Evolutionary conservation across 768 basidiomycete species (phyloP), one percentile per base, ranked within the genome.

Genomic region (Mycena pura): DNA sequence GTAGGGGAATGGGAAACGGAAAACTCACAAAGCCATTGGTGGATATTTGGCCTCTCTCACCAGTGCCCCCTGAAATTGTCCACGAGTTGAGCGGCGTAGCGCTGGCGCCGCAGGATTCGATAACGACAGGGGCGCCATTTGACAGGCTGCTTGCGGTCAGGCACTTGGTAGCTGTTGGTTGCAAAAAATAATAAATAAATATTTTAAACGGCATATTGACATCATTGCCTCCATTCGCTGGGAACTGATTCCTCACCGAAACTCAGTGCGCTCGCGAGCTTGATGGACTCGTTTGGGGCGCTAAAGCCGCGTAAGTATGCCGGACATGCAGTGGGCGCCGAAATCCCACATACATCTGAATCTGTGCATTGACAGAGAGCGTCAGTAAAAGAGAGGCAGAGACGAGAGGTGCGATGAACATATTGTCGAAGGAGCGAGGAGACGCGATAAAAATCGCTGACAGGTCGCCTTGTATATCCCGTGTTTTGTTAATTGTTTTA

Each of bases 11-110:
- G 45, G 27, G 45, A 29, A 46, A 46, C 45, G 45, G 45, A 29
- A 46, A 46, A 50, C 48, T 50, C 48, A 50, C 48, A 50, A 50
- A 50, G 34, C 48, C 48, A 38, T 50, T 50, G 34, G 48, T 38
- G 31, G 29, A 50, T 38, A 50, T 34, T 38, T 50, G 32, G 31
- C 31, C 34, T 32, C 31, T 50, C 34, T n/a, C 48, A 50, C 32
- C 48, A 50, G 48, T 32, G 29, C 29, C 48, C 48, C 48, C 48
- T 32, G 48, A 34, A 50, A 32, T 38, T 22, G 31, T 36, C 48
- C 48, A 50, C 31, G 48, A 50, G 34, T 50, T 50, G 31, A 50
- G 29, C 21, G 48, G 22, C 25, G 48, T 50, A 50, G 48, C 29
- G 21, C 36, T 50, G 48, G 48, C 48, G 48, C 48, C 48, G 48